phyloP scores from a whole-genome alignment of 2,329 filamentous ascomycete species.

The Clonostachys solani region DNA sequence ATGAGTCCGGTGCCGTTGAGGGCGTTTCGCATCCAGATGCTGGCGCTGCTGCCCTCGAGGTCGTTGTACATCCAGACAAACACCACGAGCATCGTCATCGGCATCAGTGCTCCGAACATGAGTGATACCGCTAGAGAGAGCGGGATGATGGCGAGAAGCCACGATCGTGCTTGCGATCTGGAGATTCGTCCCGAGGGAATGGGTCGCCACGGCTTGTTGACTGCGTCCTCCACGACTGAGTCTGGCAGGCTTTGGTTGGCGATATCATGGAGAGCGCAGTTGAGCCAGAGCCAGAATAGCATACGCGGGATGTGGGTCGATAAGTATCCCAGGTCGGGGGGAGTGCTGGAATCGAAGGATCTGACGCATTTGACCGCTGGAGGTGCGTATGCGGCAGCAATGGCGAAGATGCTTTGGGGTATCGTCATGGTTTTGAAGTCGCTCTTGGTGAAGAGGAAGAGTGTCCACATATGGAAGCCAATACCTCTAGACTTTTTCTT shows the following conservation, averaged over 20 bases:
- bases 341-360: not conserved
- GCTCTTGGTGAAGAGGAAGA: conserved; percentile 21
- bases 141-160: conserved; percentile 14
- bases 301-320: conserved; percentile 5
- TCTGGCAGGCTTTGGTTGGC: conserved; percentile 16
- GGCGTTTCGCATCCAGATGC: conserved; percentile 13
- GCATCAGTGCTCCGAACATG: conserved; percentile 7
- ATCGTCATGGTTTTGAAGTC: conserved; percentile 23
- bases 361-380: not conserved
- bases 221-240: conserved; percentile 15
- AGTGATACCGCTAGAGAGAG: conserved; percentile 7
- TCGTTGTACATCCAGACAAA: conserved; percentile 23
- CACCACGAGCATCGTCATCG: conserved; percentile 12
- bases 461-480: conserved; percentile 10
- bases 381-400: conserved; percentile 3
- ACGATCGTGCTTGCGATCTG: conserved; percentile 11
- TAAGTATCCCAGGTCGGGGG: not conserved
- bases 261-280: conserved; percentile 17
- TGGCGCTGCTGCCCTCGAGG: conserved; percentile 14
- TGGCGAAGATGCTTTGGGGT: conserved; percentile 19
- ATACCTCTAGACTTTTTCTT: not conserved
- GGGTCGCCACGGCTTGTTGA: conserved; percentile 24
- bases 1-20: conserved; percentile 18
- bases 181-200: conserved; percentile 15
- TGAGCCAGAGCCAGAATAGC: conserved; percentile 17